Percentiles rank a stretch among this genome's conserved stretches.
phyloP scores from a whole-genome alignment of 139 green algal species.

The Eudorina sp. region DNA sequence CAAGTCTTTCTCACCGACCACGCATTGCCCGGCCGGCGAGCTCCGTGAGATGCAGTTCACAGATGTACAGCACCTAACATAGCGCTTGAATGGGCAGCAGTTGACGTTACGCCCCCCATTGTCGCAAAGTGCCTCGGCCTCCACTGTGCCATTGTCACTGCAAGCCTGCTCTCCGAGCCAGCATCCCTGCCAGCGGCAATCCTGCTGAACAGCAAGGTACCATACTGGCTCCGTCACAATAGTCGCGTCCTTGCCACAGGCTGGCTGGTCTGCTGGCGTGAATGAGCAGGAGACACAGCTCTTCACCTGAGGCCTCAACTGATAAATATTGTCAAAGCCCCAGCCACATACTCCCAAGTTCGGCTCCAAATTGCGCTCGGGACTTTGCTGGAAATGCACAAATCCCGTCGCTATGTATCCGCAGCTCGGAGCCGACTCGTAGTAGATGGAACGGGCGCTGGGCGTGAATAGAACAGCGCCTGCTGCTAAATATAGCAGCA shows the following conservation, averaged over 20 bases:
- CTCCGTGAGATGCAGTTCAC: background rate
- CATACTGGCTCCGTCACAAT: slow-evolving; percentile 3
- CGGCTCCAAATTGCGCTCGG: background rate
- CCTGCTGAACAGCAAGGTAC: background rate
- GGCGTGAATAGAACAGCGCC: background rate
- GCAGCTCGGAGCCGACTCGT: background rate
- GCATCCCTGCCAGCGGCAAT: slow-evolving; percentile 31
- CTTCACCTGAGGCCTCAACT: background rate
- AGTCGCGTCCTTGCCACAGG: background rate
- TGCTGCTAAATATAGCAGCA: slow-evolving; percentile 43
- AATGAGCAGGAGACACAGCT: slow-evolving; percentile 47
- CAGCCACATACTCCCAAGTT: slow-evolving; percentile 45
- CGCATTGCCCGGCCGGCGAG: slow-evolving; percentile 11
- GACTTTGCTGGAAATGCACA: slow-evolving; percentile 39
- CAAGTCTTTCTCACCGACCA: slow-evolving; percentile 28
- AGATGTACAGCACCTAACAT: slow-evolving; percentile 32
- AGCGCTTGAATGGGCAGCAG: slow-evolving; percentile 41
- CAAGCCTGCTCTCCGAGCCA: slow-evolving; percentile 23
- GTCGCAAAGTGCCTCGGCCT: background rate
- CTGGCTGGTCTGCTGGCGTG: background rate
- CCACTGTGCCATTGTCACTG: slow-evolving; percentile 2
- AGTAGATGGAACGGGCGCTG: background rate
- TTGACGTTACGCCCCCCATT: background rate
- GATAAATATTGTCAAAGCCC: background rate
- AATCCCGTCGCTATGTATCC: slow-evolving; percentile 3